Evolutionary conservation across 495 filamentous ascomycete genomes (phyloP), one percentile per base, ranked within the genome.

Genomic region (Amniculicola lignicola): DNA sequence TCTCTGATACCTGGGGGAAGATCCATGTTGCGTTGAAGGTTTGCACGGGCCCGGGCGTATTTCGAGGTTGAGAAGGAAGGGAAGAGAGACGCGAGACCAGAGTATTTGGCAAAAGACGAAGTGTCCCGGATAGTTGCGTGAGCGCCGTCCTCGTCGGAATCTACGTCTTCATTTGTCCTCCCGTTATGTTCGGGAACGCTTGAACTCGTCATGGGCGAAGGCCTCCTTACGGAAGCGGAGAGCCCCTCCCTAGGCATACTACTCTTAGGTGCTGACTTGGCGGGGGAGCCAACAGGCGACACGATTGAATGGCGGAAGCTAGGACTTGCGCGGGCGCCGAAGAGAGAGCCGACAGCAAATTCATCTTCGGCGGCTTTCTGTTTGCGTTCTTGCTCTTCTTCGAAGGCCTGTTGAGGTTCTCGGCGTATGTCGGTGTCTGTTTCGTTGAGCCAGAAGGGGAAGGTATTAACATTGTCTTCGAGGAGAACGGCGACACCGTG

Each of bases 361-460:
- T 92, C 88, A 49, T 95, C 89, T 67, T 93, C 89, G 0, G 87
- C 88, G 40, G 82, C 82, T 62, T 86, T 84, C 5, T 82, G 85
- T 47, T 85, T 81, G 39, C 84, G 79, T 62, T 90, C 85, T 68
- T 96, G 92, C 63, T 95, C 90, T 63, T 89, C 88, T 47, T 93
- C 85, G 69, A 95, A 97, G 1, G 94, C 93, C 27, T 81, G 79
- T 66, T 93, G 84, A 2, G 93, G 93, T 67, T 98, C 93, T 61
- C 86, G 87, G 46, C 90, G 82, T 62, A 98, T 97, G 63, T 98
- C 93, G 28, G 80, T 88, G 59, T 95, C 92, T 9, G 96, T 74
- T 47, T 91, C 87, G 54, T 84, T 79, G 2, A 96, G 81, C 93
- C 93, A 98, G 77, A 97, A 96, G 3, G 93, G 93, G 52, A 98